These are phyloP conservation scores for Synchytrium microbalum DNA, from an alignment of 371 early-diverging fungal genomes.

Conservation along the genomic window DNA sequence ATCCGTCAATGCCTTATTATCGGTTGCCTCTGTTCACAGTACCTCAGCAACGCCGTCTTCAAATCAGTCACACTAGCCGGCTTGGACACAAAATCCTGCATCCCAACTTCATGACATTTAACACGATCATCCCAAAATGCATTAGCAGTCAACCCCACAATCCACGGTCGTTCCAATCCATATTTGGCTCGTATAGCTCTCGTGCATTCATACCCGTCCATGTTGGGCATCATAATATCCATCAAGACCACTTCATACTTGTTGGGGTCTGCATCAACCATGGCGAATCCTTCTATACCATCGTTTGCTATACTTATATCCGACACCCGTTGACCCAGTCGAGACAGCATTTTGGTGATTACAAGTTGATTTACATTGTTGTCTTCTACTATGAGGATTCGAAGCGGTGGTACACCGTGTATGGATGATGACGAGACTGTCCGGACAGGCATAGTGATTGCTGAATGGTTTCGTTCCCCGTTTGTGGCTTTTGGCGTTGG, in stretches of 20 bases:
- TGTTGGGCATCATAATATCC: slow-evolving; percentile 13
- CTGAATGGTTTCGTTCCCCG: too few species aligned
- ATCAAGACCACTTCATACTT: not conserved
- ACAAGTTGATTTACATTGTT: slow-evolving; percentile 20
- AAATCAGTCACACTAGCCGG: not conserved
- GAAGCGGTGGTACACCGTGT: not conserved
- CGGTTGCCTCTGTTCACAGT: too few species aligned
- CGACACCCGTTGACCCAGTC: not conserved
- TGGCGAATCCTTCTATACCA: not conserved
- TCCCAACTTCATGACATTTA: slow-evolving; percentile 14
- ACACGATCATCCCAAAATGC: slow-evolving; percentile 15
- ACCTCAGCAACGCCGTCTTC: not conserved
- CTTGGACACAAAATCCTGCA: slow-evolving; percentile 15
- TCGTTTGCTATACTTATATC: not conserved
- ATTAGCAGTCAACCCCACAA: slow-evolving; percentile 18
- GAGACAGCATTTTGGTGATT: slow-evolving; percentile 12
- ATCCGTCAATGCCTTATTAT: too few species aligned
- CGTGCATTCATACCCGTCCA: slow-evolving; percentile 8
- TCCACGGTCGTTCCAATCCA: slow-evolving; percentile 10
- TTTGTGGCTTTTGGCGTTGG: not conserved
- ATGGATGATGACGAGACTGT: not conserved
- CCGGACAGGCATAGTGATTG: too few species aligned
- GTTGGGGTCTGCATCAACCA: not conserved
- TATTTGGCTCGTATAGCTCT: not conserved
- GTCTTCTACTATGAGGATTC: slow-evolving; percentile 18